Conservation (phyloP, 768 basidiomycete genomes). For the Tulasnella sp. region DNA sequence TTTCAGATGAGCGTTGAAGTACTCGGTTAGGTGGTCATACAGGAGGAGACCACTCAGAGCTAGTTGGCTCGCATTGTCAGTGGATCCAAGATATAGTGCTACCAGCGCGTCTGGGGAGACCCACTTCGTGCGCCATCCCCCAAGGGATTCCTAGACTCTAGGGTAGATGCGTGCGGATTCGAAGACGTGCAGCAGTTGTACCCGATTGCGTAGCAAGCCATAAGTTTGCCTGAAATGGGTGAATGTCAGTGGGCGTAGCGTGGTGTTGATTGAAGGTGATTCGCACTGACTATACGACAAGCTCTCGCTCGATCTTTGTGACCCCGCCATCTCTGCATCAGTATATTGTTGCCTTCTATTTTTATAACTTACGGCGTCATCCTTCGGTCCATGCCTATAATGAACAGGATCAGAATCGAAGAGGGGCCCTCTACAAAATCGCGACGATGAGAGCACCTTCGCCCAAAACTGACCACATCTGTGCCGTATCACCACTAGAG, state of each 20-base stretch:
- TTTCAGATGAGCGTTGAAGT: constrained; percentile 83
- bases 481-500: constrained; percentile 68
- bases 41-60: constrained; percentile 96
- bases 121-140: constrained; percentile 40
- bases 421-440: background rate
- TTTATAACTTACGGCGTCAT: constrained; percentile 64
- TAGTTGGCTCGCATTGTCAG: constrained; percentile 43
- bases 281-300: constrained; percentile 65
- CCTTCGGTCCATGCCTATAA: constrained; percentile 70
- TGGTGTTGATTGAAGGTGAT: background rate
- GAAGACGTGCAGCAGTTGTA: constrained; percentile 98
- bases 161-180: constrained; percentile 43
- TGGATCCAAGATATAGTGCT: constrained; percentile 33
- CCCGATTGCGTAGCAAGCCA: constrained; percentile 86
- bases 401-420: background rate
- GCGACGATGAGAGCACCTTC: constrained; percentile 50
- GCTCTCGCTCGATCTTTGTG: constrained; percentile 65
- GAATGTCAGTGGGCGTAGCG: constrained; percentile 33
- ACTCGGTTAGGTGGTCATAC: constrained; percentile 91
- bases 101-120: constrained; percentile 11
- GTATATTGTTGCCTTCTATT: background rate
- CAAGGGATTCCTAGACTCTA: constrained; percentile 40
- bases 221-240: constrained; percentile 62
- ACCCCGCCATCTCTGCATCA: background rate
- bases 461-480: constrained; percentile 86